Conservation (phyloP, 148 eudicot species). For the Tetragonia tetragonoides region DNA sequence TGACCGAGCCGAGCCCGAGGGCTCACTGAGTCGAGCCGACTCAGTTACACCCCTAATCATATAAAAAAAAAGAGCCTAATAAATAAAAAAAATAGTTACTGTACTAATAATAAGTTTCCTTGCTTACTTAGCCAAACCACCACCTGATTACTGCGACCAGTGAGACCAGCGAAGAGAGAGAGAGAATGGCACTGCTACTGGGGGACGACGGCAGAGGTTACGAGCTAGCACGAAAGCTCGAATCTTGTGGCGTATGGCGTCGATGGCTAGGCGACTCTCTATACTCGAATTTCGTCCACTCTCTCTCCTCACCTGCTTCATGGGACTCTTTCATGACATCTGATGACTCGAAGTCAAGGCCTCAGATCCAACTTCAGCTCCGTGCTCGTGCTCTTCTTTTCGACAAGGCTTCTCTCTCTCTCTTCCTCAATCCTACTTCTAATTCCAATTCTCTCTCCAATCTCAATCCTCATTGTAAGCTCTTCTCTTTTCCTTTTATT, state of each 20-base stretch:
- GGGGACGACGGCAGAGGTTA: constrained; percentile 82
- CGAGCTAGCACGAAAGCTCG: constrained; percentile 80
- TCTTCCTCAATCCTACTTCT: constrained; percentile 23
- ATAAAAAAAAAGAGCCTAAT: too few relatives aligned
- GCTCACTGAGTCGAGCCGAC: too few relatives aligned
- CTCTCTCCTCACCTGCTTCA: constrained; percentile 58
- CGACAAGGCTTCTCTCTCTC: constrained; percentile 72
- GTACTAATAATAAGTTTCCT: too few relatives aligned
- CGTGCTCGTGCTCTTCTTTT: constrained; percentile 93
- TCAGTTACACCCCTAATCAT: too few relatives aligned
- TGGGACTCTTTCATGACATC: constrained; percentile 76
- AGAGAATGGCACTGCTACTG: constrained; percentile 50
- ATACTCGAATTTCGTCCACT: constrained; percentile 54
- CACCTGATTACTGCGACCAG: too few relatives aligned
- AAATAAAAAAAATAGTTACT: too few relatives aligned
- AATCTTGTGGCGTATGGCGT: constrained; percentile 73
- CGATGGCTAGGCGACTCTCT: constrained; percentile 82
- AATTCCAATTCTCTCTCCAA: constrained; percentile 32
- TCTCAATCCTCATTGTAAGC: constrained; percentile 63
- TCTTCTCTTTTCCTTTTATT: too few relatives aligned
- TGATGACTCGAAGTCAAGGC: constrained; percentile 47
- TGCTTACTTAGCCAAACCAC: too few relatives aligned
- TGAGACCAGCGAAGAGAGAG: too few relatives aligned
- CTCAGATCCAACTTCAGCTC: constrained; percentile 69
- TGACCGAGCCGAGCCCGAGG: too few relatives aligned